These are phyloP conservation scores for Ophiostoma pallidulum DNA, from an alignment of 2,329 filamentous ascomycete species.

Conservation along the genomic window DNA sequence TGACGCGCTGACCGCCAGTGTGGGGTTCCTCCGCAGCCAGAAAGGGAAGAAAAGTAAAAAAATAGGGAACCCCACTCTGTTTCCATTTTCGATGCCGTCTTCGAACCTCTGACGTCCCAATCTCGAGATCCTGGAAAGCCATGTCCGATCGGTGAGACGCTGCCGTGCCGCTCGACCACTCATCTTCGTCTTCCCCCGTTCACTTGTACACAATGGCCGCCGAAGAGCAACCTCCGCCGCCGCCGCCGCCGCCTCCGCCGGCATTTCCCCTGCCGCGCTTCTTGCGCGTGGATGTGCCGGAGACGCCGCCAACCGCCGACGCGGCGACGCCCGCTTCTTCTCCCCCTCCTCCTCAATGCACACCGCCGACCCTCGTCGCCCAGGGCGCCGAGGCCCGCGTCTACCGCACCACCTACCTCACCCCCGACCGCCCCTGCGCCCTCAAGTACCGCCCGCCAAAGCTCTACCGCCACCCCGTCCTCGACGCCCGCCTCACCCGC, in stretches of 20 bases:
- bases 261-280: conserved; percentile 35
- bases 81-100: too few species aligned
- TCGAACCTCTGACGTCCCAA: neutral
- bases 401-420: conserved; percentile 76
- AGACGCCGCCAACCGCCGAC: too few species aligned
- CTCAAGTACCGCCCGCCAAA: conserved; percentile 90
- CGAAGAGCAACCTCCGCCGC: neutral
- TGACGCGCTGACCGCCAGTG: too few species aligned
- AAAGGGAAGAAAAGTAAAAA: neutral
- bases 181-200: too few species aligned
- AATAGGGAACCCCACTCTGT: conserved; percentile 7
- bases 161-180: too few species aligned
- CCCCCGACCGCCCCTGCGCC: conserved; percentile 57
- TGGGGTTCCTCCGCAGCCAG: too few species aligned
- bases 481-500: conserved; percentile 79
- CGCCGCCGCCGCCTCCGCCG: conserved; percentile 7
- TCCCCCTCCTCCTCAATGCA: conserved; percentile 25
- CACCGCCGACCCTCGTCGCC: conserved; percentile 63
- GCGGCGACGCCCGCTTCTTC: neutral
- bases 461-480: conserved; percentile 79
- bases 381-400: conserved; percentile 95
- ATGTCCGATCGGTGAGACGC: too few species aligned
- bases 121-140: neutral
- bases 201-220: conserved; percentile 2
- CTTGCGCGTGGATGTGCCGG: too few species aligned